phyloP scores from a whole-genome alignment of 164 flowering plant genomes.

The Kalanchoe fedtschenkoi region DNA sequence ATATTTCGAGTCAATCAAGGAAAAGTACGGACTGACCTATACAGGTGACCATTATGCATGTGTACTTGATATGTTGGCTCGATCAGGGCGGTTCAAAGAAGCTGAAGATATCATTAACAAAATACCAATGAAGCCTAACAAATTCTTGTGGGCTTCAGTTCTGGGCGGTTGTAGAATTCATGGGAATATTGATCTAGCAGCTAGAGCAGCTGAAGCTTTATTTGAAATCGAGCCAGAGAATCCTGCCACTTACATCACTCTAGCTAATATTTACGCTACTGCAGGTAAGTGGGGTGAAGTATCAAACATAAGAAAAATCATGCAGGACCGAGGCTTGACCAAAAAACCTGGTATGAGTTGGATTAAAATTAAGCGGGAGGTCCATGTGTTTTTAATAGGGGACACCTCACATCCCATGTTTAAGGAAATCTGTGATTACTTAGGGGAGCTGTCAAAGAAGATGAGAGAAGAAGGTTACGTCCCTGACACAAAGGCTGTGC shows the following conservation, averaged over 20 bases:
- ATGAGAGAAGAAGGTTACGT: slow-evolving; percentile 31
- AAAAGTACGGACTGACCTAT: slow-evolving; percentile 17
- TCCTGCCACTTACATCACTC: slow-evolving; percentile 25
- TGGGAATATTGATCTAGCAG: slow-evolving; percentile 24
- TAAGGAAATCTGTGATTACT: slow-evolving; percentile 16
- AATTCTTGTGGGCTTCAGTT: slow-evolving; percentile 29
- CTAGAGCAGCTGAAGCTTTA: slow-evolving; percentile 21
- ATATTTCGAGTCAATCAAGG: slow-evolving; percentile 20
- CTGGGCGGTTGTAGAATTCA: slow-evolving; percentile 37
- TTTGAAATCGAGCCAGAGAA: slow-evolving; percentile 30
- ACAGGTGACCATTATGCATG: slow-evolving; percentile 34
- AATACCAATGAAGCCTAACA: slow-evolving; percentile 27
- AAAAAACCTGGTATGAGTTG: slow-evolving; percentile 29
- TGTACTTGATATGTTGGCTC: slow-evolving; percentile 26
- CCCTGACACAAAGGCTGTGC: slow-evolving; percentile 25
- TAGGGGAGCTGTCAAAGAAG: slow-evolving; percentile 15
- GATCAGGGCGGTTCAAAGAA: slow-evolving; percentile 27
- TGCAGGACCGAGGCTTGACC: slow-evolving; percentile 19
- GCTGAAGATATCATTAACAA: slow-evolving; percentile 21
- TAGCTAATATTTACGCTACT: slow-evolving; percentile 28
- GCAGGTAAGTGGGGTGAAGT: slow-evolving; percentile 26
- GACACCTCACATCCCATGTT: slow-evolving; percentile 23
- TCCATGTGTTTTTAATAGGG: slow-evolving; percentile 24
- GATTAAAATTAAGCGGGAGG: slow-evolving; percentile 22
- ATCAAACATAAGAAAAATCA: slow-evolving; percentile 16